A percentile compares a stretch with the other conserved stretches of the same genome.
Evolutionary conservation across 139 green algal species (phyloP).

Genomic region (Chlamydomonas urium): DNA sequence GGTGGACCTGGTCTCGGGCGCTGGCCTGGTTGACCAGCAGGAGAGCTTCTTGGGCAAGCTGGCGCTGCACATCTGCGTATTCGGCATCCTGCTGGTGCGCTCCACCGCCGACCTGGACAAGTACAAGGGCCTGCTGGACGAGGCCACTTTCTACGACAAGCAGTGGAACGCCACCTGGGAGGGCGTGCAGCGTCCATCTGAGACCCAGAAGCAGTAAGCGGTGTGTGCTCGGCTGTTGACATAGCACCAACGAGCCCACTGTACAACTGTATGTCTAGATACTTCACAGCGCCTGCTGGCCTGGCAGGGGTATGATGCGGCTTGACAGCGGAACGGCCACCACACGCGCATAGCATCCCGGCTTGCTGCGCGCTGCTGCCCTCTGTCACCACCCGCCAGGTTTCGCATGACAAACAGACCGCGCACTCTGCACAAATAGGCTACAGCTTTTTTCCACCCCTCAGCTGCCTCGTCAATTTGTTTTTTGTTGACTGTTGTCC

Average conservation of each 20-base stretch:
- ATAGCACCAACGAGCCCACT: background rate
- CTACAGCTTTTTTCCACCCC: too few species aligned
- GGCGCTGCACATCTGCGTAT: conserved; percentile 76
- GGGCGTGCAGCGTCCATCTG: conserved; percentile 56
- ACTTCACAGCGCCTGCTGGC: background rate
- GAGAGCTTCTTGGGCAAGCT: conserved; percentile 89
- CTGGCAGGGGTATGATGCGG: too few species aligned
- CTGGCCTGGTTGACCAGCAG: conserved; percentile 86
- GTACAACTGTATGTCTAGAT: background rate
- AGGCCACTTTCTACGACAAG: conserved; percentile 94
- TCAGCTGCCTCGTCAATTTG: too few species aligned
- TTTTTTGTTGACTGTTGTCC: too few species aligned
- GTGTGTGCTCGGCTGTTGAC: too few species aligned
- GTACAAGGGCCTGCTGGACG: conserved; percentile 78
- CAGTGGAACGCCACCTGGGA: conserved; percentile 83
- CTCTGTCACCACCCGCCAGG: too few species aligned
- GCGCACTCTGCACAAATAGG: too few species aligned
- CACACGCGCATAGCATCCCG: too few species aligned
- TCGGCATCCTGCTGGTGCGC: conserved; percentile 73
- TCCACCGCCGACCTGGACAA: conserved; percentile 62
- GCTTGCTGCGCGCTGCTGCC: too few species aligned
- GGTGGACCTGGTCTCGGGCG: conserved; percentile 76
- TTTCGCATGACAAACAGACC: too few species aligned
- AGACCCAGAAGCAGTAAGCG: conserved; percentile 35
- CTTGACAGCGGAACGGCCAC: too few species aligned